Base-by-base conservation (phyloP, 2,329 filamentous ascomycete genomes). In the Neopestalotiopsis clavispora region DNA sequence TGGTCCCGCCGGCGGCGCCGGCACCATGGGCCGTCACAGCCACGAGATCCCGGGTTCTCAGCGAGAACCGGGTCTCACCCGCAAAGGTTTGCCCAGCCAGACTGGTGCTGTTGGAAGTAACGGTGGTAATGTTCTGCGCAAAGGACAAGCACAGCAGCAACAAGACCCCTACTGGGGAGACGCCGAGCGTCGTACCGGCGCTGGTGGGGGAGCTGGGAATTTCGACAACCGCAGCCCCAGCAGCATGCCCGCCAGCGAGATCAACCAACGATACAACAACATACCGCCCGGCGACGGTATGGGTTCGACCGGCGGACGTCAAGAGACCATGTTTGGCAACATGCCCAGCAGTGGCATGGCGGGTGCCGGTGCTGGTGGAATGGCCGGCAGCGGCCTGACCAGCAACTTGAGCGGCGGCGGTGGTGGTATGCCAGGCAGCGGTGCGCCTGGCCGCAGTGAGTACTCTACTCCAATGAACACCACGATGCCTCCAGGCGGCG, bases 101-200 rank as follows among this genome's bases (percentile, higher is more conserved):
- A 42, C n/a, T 7, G 62, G 62, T 5, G 40, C 58, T 9, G 17
- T 20, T 23, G 17, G 32, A 30, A 10, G 23, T 14, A 23, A 62
- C 23, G 17, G 66, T 49, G 68, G 71, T 49, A 72, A 70, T 58
- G 67, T 72, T 38, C 34, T 38, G 6, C 34, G 34, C 34, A 23
- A 68, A 59, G 32, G 72, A 70, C 52, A 68, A 69, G 1, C 42
- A 20, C 4, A 66, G 68, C 17, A 38, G 10, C 34, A 38, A 38
- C 34, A 38, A 38, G 68, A 64, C 13, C 65, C 69, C 7, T 66
- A 68, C 45, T 63, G 68, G n/a, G 42, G 67, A 30, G 59, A 68
- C 17, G 56, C 67, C 1, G 45, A 45, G 17, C 32, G 58, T 10
- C 38, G 57, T n/a, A 4, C 49, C 10, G 40, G 23, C 7, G 42